Conservation (phyloP, 2,329 filamentous ascomycete genomes). For the Aspergillus spinulosporus region DNA sequence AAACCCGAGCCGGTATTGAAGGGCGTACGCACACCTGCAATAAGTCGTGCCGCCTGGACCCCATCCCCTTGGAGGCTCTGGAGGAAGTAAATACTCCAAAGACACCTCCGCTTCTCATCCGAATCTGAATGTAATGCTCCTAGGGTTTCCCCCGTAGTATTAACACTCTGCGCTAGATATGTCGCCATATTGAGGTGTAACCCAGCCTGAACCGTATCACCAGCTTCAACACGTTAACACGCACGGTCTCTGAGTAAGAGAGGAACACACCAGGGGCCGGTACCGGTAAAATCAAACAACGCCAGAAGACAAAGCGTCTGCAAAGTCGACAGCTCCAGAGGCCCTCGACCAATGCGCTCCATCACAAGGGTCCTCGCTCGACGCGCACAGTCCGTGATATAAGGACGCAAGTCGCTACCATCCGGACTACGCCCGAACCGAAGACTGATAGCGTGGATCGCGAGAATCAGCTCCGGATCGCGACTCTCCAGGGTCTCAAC, state of each 20-base stretch:
- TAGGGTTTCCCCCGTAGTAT: conserved; percentile 3
- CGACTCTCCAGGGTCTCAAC: conserved; percentile 42
- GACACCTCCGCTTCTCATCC: conserved; percentile 33
- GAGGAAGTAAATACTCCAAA: conserved; percentile 47
- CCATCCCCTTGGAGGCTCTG: conserved; percentile 45
- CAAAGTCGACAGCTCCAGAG: conserved; percentile 45
- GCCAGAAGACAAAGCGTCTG: conserved; percentile 45
- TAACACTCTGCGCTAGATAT: conserved; percentile 13
- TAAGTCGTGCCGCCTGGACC: conserved; percentile 11
- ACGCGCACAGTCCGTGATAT: conserved; percentile 42
- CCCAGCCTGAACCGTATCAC: conserved; percentile 34
- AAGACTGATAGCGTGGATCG: conserved; percentile 44
- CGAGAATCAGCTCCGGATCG: conserved; percentile 38
- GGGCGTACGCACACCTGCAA: conserved; percentile 11
- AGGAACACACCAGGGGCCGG: neutral
- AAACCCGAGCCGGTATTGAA: conserved; percentile 15
- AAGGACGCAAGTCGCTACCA: conserved; percentile 23
- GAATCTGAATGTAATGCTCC: conserved; percentile 11
- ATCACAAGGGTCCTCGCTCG: conserved; percentile 40
- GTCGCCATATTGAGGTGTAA: conserved; percentile 14
- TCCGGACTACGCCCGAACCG: conserved; percentile 41
- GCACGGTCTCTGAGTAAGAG: neutral
- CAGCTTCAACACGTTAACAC: conserved; percentile 34
- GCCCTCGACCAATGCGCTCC: conserved; percentile 40
- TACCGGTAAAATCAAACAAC: conserved; percentile 46